phyloP scores from a whole-genome alignment of 2,329 filamentous ascomycete genomes.

The Cadophora malorum region DNA sequence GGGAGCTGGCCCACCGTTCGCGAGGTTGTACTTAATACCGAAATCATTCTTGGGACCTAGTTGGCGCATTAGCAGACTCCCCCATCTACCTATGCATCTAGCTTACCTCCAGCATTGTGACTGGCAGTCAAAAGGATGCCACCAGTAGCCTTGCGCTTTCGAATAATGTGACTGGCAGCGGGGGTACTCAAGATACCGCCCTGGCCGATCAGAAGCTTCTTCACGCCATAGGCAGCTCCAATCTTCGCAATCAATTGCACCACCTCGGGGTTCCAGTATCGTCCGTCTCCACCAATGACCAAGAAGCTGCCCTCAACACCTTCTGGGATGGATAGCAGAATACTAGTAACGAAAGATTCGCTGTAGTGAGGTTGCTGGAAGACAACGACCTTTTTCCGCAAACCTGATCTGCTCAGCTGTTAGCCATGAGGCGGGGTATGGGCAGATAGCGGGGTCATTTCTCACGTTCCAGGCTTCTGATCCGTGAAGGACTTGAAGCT shows the following conservation, averaged over 20 bases:
- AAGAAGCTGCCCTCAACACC: conserved; percentile 82
- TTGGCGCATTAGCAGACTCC: conserved; percentile 14
- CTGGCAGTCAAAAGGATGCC: conserved; percentile 96
- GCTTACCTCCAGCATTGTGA: conserved; percentile 92
- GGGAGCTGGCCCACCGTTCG: conserved; percentile 94
- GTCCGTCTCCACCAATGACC: conserved; percentile 96
- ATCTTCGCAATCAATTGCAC: conserved; percentile 98
- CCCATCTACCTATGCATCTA: conserved; percentile 2
- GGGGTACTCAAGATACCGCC: conserved; percentile 96
- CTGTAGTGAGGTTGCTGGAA: conserved; percentile 97
- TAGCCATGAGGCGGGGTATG: conserved; percentile 40
- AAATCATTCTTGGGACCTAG: conserved; percentile 92
- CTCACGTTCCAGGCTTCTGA: conserved; percentile 99
- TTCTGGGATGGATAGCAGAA: conserved; percentile 95
- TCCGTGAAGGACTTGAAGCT: conserved; percentile 86
- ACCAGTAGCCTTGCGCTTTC: conserved; percentile 92
- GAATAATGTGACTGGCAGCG: conserved; percentile 93
- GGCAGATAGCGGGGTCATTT: conserved; percentile 48
- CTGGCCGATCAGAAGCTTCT: conserved; percentile 97
- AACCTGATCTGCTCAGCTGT: conserved; percentile 74
- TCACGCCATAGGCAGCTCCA: conserved; percentile 93
- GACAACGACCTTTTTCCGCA: conserved; percentile 98
- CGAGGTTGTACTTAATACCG: conserved; percentile 99
- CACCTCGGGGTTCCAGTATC: conserved; percentile 96
- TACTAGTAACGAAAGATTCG: conserved; percentile 93